Evolutionary conservation across 768 basidiomycete genomes (phyloP).

Genomic region (Pleurotus tuber-regium): DNA sequence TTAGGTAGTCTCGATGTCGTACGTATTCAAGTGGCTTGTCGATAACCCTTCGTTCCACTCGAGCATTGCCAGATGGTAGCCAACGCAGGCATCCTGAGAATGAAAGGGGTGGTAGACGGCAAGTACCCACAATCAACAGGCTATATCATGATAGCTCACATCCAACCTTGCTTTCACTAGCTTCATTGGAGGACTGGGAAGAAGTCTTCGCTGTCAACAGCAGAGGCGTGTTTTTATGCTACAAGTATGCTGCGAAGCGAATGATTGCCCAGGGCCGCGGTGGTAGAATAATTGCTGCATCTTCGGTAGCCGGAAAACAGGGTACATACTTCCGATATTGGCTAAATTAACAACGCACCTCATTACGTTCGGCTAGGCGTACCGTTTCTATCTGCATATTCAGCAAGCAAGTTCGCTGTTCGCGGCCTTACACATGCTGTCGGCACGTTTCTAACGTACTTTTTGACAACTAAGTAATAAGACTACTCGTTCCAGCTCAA

Average conservation of each 20-base stretch:
- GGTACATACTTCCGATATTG: slow-evolving; percentile 21
- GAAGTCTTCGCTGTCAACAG: slow-evolving; percentile 25
- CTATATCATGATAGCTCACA: too few relatives aligned
- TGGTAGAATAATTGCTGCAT: slow-evolving; percentile 21
- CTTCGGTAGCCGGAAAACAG: slow-evolving; percentile 34
- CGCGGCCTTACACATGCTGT: slow-evolving; percentile 33
- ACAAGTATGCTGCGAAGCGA: slow-evolving; percentile 28
- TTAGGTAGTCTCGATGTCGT: slow-evolving; percentile 27
- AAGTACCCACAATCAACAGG: too few relatives aligned
- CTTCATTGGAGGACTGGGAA: slow-evolving; percentile 31
- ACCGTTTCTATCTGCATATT: slow-evolving; percentile 22
- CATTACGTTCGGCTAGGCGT: slow-evolving; percentile 6
- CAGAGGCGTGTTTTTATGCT: slow-evolving; percentile 30
- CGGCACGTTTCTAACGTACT: slow-evolving; percentile 8
- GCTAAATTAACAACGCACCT: background rate
- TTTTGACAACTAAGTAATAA: background rate
- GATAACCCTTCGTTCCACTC: too few relatives aligned
- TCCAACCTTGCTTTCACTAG: too few relatives aligned
- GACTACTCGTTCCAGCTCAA: slow-evolving; percentile 11
- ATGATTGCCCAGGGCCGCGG: slow-evolving; percentile 26
- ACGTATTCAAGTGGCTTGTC: background rate
- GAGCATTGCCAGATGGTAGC: background rate
- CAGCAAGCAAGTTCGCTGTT: slow-evolving; percentile 37
- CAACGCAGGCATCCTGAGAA: background rate
- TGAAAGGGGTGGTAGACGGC: background rate